Evolutionary conservation across 495 filamentous ascomycete species (phyloP).

Genomic region (Podospora anserina): DNA sequence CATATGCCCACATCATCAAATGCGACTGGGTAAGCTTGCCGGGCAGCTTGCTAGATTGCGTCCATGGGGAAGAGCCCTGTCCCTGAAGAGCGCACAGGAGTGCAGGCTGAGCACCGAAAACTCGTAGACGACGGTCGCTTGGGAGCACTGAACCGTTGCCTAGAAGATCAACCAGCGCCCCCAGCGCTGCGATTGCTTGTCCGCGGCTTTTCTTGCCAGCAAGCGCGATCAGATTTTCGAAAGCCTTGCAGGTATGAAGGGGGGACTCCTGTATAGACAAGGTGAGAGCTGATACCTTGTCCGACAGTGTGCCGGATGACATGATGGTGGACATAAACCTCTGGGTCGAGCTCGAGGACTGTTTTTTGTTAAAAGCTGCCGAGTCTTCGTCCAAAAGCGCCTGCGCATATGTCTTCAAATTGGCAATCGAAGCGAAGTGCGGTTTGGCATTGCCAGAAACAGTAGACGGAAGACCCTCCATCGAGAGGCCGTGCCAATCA

Average conservation of each 20-base stretch:
- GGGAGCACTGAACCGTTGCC: constrained; percentile 84
- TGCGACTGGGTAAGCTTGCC: constrained; percentile 67
- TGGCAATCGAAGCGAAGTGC: constrained; percentile 60
- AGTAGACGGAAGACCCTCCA: constrained; percentile 53
- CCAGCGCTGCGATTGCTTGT: constrained; percentile 88
- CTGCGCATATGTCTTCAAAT: constrained; percentile 70
- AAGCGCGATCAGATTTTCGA: constrained; percentile 75
- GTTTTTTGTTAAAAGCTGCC: constrained; percentile 54
- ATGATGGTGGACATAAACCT: constrained; percentile 96
- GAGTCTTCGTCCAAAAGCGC: constrained; percentile 69
- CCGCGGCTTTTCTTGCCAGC: constrained; percentile 86
- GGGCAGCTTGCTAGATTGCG: constrained; percentile 61
- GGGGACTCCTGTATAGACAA: constrained; percentile 93
- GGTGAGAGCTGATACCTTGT: constrained; percentile 93
- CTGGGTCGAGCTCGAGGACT: constrained; percentile 69
- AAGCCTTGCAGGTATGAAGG: constrained; percentile 80
- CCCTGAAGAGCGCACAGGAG: constrained; percentile 66
- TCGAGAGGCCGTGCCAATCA: constrained; percentile 75
- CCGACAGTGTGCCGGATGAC: constrained; percentile 89
- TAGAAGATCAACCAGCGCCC: constrained; percentile 89
- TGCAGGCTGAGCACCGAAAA: constrained; percentile 76
- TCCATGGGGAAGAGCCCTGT: constrained; percentile 57
- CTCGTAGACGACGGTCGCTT: constrained; percentile 69
- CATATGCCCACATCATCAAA: constrained; percentile 85
- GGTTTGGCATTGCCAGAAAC: constrained; percentile 48